phyloP scores from a whole-genome alignment of 805 yeast species.

The Yamadazyma kitorensis region DNA sequence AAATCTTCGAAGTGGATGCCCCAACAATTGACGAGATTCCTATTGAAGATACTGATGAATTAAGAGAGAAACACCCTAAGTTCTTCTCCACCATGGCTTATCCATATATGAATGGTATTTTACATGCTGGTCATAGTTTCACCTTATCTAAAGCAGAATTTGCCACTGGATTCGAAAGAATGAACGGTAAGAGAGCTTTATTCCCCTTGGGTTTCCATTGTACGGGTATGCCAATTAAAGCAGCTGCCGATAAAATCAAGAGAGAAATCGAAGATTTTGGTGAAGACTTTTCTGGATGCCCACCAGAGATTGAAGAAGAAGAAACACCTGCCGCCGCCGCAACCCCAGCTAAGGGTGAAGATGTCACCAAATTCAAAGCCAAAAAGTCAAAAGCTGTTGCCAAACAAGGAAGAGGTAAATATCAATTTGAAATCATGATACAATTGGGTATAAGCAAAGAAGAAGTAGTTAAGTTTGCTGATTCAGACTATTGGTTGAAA shows the following conservation, averaged over 20 bases:
- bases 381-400: slow-evolving; percentile 93
- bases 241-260: slow-evolving; percentile 91
- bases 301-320: slow-evolving; percentile 60
- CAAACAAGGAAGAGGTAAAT: slow-evolving; percentile 90
- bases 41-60: slow-evolving; percentile 53
- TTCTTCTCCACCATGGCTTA: slow-evolving; percentile 93
- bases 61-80: slow-evolving; percentile 80
- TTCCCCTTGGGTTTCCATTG: slow-evolving; percentile 99
- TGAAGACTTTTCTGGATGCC: slow-evolving; percentile 65
- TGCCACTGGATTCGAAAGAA: slow-evolving; percentile 89
- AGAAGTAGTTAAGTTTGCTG: slow-evolving; percentile 85
- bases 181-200: slow-evolving; percentile 87
- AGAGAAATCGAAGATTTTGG: slow-evolving; percentile 95
- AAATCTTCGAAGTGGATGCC: slow-evolving; percentile 83
- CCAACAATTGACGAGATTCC: slow-evolving; percentile 67
- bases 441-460: slow-evolving; percentile 85
- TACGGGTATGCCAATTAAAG: slow-evolving; percentile 98
- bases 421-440: slow-evolving; percentile 93
- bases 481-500: slow-evolving; percentile 85
- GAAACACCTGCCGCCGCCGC: slow-evolving; percentile 40
- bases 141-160: slow-evolving; percentile 93
- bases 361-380: slow-evolving; percentile 87
- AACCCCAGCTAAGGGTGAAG: slow-evolving; percentile 49
- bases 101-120: slow-evolving; percentile 98
- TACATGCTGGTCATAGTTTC: slow-evolving; percentile 97